These are phyloP conservation scores for Magnusiomyces magnusii DNA, from an alignment of 1,139 yeast species.

Conservation along the genomic window DNA sequence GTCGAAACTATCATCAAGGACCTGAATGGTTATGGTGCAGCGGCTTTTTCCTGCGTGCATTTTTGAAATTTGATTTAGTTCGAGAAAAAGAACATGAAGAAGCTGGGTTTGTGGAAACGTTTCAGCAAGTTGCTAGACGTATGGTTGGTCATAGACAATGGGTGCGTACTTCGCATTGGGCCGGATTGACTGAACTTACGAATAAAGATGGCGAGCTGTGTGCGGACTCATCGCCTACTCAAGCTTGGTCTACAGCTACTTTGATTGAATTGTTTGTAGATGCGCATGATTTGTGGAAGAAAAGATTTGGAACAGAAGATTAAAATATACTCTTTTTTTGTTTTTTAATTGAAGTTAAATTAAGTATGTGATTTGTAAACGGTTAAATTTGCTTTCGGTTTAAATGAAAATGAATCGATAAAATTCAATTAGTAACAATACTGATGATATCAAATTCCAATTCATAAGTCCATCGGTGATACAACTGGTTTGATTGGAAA, in stretches of 20 bases:
- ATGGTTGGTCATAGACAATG: slow-evolving; percentile 59
- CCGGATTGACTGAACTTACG: slow-evolving; percentile 87
- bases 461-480: too few species aligned
- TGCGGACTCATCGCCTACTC: slow-evolving; percentile 85
- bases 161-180: slow-evolving; percentile 76
- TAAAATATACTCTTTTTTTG: too few species aligned
- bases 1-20: slow-evolving; percentile 96
- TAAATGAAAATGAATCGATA: background rate
- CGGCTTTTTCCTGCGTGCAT: slow-evolving; percentile 84
- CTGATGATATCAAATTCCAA: too few species aligned
- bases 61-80: slow-evolving; percentile 43
- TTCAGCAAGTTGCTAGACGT: slow-evolving; percentile 43
- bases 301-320: background rate
- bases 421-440: background rate
- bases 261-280: slow-evolving; percentile 73
- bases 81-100: slow-evolving; percentile 25
- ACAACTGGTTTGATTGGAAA: background rate
- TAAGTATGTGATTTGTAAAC: background rate
- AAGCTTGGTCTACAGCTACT: slow-evolving; percentile 93
- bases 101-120: slow-evolving; percentile 29
- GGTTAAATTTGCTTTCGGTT: background rate
- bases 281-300: slow-evolving; percentile 19
- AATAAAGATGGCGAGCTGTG: slow-evolving; percentile 80
- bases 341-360: too few species aligned
- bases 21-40: slow-evolving; percentile 97